Evolutionary conservation across 2,329 filamentous ascomycete species (phyloP), one percentile per base, ranked within the genome.

Genomic region (Juglanconis sp.): DNA sequence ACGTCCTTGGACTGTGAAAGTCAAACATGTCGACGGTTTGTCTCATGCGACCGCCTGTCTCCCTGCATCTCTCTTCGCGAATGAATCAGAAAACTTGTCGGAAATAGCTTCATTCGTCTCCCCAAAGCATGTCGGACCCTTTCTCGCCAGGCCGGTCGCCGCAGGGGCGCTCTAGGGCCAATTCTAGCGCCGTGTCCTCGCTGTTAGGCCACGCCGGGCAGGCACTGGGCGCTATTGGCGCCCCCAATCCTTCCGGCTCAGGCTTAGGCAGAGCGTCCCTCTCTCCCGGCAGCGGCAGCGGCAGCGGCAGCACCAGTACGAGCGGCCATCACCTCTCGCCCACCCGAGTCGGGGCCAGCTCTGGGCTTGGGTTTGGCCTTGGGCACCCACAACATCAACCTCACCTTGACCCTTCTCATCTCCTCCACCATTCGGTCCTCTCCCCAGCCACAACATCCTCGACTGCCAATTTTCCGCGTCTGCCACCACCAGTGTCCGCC

Each of bases 401-500:
- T 49, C 57, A 31, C 24, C 36, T 42, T 56, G 44, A 46, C 40
- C 35, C 57, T 56, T 48, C 53, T 40, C 38, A 31, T 30, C 50
- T 57, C 59, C 51, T 44, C 54, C 35, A 51, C 59, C 34, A 49
- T 34, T 36, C 44, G n/a, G 17, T 30, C 52, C 15, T 46, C 44
- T 48, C 53, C 53, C 44, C 56, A 49, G 51, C 56, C 31, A 51
- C 57, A 49, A 31, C 55, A 40, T 51, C 61, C 54, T 50, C 61
- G 36, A 46, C 51, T 49, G 57, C 66, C 57, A 48, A 57, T 59
- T 61, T 61, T 53, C 42, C 53, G 50, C 58, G 59, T 53, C 64
- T 58, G 62, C 57, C 60, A 58, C 54, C 58, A 64, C 52, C 62
- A 58, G 54, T 61, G 56, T 51, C 61, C 40, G 57, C 44, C 61